A percentile compares a stretch with the other conserved stretches of the same genome.
Evolutionary conservation across 1,284 basidiomycete genomes (phyloP).

Genomic region (Singerocomus rubriflavus): DNA sequence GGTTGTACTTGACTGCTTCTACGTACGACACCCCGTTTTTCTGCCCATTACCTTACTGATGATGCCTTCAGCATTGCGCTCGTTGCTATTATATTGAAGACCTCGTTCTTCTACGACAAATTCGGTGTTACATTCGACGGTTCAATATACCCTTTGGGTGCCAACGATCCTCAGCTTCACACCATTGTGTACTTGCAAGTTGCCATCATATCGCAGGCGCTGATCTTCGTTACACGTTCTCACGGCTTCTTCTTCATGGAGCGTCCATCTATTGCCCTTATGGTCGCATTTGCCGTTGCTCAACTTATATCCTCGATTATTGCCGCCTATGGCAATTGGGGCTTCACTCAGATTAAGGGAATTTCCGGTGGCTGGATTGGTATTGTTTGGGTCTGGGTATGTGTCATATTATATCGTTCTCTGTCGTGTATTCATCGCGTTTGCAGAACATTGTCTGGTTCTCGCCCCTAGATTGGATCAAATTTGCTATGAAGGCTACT

Average conservation of each 20-base stretch:
- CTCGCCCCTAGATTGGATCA: constrained; percentile 91
- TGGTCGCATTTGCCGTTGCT: constrained; percentile 89
- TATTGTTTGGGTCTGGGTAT: constrained; percentile 93
- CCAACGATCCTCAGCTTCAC: constrained; percentile 78
- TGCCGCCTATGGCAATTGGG: constrained; percentile 89
- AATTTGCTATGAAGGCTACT: constrained; percentile 93
- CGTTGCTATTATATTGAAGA: constrained; percentile 83
- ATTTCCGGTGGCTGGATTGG: constrained; percentile 95
- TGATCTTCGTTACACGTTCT: constrained; percentile 96
- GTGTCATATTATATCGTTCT: constrained; percentile 27
- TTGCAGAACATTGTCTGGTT: constrained; percentile 89
- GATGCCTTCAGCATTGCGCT: constrained; percentile 58
- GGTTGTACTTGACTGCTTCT: constrained; percentile 87
- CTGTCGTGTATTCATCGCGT: constrained; percentile 5
- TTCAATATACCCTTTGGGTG: constrained; percentile 39
- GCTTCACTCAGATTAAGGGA: constrained; percentile 75
- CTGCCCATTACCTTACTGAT: constrained; percentile 19
- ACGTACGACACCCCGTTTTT: constrained; percentile 54
- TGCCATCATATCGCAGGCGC: constrained; percentile 96
- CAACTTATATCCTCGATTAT: constrained; percentile 96
- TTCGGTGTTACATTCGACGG: constrained; percentile 71
- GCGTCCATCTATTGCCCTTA: constrained; percentile 86
- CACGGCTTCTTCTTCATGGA: constrained; percentile 99
- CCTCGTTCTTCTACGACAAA: constrained; percentile 85
- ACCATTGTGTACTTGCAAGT: constrained; percentile 88